Evolutionary conservation across 2,329 filamentous ascomycete genomes (phyloP), one percentile per base, ranked within the genome.

Genomic region (Cordyceps javanica): DNA sequence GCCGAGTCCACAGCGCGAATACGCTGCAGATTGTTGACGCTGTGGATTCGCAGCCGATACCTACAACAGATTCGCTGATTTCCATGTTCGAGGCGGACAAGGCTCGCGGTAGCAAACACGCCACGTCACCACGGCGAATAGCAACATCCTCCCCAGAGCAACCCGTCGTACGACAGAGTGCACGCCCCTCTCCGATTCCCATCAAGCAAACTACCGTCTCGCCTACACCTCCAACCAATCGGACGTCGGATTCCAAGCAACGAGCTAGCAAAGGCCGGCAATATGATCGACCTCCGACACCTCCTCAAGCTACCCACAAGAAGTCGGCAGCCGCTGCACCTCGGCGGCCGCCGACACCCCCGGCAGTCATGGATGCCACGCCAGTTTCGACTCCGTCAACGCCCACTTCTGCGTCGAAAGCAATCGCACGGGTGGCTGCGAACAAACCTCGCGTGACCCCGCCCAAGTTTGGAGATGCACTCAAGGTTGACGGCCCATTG

Each of bases 31-130:
- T 63, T 6, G 62, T 59, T 34, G 44, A 34, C 3, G 38, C 66
- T 52, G 67, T 72, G 34, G 68, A 89, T 66, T 80, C 81, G 10
- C 78, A 76, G 1, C 75, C 83, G 6, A 85, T 88, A 51, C 74
- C 81, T 25, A 78, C 87, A 0, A 86, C 87, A 0, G 82, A 77
- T 3, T 81, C 84, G 5, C 74, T 90, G 21, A 86, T 90, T 55
- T 81, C 81, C 39, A 78, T 89, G 73, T 90, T 90, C 62, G 88
- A 91, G 70, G 45, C 5, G 28, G 55, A 51, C 13, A 30, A 36
- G 13, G 5, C 28, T n/a, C n/a, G n/a, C 10, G 25, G 9, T 14
- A 75, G 61, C 77, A 73, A 42, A 61, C 58, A 61, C 60, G 21
- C 51, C 62, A 61, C 16, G 63, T 62, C n/a, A 69, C 73, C 45